Evolutionary conservation across 495 filamentous ascomycete species (phyloP).

Genomic region (Talaromyces proteolyticus): DNA sequence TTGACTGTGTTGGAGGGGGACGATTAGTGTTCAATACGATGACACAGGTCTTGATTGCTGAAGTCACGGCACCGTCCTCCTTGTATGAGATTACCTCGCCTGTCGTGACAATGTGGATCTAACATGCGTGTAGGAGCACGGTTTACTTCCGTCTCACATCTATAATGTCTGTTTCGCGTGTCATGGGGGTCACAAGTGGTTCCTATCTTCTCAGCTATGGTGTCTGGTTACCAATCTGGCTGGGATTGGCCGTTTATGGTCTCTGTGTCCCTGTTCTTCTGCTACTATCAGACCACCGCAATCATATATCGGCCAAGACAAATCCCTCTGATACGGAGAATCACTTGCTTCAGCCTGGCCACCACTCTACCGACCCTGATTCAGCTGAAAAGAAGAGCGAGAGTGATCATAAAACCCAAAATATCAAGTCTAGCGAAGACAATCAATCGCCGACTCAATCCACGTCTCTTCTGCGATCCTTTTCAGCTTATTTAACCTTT

Average conservation of each 20-base stretch:
- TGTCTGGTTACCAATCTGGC: background rate
- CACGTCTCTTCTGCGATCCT: background rate
- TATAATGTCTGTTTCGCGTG: background rate
- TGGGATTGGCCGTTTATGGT: background rate
- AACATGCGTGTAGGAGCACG: background rate
- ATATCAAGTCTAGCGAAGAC: too few species aligned
- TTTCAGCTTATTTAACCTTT: background rate
- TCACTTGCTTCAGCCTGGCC: background rate
- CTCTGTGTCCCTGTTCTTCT: background rate
- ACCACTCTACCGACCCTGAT: background rate
- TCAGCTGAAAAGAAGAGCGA: background rate
- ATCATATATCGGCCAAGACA: background rate
- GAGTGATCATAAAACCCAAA: too few species aligned
- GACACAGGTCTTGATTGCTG: background rate
- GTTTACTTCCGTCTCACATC: background rate
- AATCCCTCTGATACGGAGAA: background rate
- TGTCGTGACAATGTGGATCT: background rate
- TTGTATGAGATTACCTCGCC: background rate
- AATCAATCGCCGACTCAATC: background rate
- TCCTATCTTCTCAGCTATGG: background rate
- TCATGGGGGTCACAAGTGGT: background rate
- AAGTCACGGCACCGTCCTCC: background rate
- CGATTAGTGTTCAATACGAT: background rate
- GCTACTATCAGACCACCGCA: background rate
- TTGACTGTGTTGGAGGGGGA: background rate